Evolutionary conservation across 164 flowering plant species (phyloP).

Genomic region (Annona cherimola): DNA sequence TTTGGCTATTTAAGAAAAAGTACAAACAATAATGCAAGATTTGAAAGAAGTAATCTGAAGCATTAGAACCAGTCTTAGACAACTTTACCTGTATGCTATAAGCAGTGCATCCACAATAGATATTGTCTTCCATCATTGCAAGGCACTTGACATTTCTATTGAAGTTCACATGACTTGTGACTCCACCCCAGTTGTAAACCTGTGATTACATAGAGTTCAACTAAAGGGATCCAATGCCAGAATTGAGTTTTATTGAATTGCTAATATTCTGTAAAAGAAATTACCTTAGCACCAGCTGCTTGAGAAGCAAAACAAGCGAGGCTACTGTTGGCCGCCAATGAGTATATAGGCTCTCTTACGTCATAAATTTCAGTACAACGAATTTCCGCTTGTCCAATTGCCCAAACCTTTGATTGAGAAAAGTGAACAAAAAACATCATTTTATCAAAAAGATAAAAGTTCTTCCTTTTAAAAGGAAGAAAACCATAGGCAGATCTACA

Average conservation of each 20-base stretch:
- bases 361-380: slow-evolving; percentile 59
- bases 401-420: slow-evolving; percentile 49
- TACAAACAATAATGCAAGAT: neutral
- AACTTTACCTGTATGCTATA: slow-evolving; percentile 54
- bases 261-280: neutral
- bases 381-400: slow-evolving; percentile 50
- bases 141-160: slow-evolving; percentile 55
- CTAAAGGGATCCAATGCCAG: neutral
- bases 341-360: slow-evolving; percentile 49
- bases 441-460: neutral
- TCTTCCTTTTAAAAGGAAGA: too few species aligned
- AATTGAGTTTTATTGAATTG: neutral
- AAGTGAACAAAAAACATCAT: neutral
- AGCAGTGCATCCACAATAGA: slow-evolving; percentile 66
- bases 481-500: too few species aligned
- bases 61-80: neutral
- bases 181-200: slow-evolving; percentile 60
- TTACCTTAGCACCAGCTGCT: slow-evolving; percentile 65
- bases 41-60: neutral
- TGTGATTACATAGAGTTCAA: slow-evolving; percentile 21
- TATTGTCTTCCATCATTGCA: slow-evolving; percentile 37
- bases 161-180: slow-evolving; percentile 51
- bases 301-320: slow-evolving; percentile 55
- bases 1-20: too few species aligned
- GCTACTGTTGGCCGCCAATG: slow-evolving; percentile 35